Evolutionary conservation across 2,329 filamentous ascomycete species (phyloP).

Genomic region (Cercospora brassicicola): DNA sequence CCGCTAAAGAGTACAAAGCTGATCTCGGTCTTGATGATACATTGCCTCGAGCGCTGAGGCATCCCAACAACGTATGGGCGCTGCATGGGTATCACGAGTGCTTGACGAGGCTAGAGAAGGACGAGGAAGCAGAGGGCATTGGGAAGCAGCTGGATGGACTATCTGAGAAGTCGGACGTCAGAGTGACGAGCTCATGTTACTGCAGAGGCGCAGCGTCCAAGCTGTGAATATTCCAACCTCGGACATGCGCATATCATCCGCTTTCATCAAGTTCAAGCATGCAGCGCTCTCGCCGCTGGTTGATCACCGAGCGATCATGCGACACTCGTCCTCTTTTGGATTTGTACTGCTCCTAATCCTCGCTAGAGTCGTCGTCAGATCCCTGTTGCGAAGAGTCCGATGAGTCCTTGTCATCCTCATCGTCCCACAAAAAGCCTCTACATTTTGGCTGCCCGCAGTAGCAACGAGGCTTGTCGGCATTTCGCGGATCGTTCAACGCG

Average conservation of each 20-base stretch:
- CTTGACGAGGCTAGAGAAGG: constrained; percentile 53
- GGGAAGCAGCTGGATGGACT: constrained; percentile 54
- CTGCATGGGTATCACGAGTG: constrained; percentile 73
- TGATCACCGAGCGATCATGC: too few relatives aligned
- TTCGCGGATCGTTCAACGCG: constrained; percentile 52
- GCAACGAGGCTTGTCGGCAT: constrained; percentile 47
- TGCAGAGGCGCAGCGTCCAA: constrained; percentile 40
- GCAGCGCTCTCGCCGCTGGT: too few relatives aligned
- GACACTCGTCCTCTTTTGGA: too few relatives aligned
- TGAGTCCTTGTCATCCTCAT: background rate
- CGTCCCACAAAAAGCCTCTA: constrained; percentile 66
- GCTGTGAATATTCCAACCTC: background rate
- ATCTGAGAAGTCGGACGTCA: constrained; percentile 60
- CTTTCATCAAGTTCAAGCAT: background rate
- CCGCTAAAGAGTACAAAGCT: constrained; percentile 41
- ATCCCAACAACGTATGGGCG: constrained; percentile 74
- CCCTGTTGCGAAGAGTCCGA: background rate
- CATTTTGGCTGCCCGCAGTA: constrained; percentile 66
- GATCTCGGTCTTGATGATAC: constrained; percentile 49
- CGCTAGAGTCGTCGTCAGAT: background rate
- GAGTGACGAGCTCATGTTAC: constrained; percentile 60
- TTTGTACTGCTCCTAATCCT: background rate
- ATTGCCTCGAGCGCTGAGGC: constrained; percentile 63
- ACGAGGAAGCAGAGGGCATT: constrained; percentile 51
- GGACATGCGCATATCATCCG: background rate